Percentiles rank a stretch among this genome's conserved stretches.
These are phyloP conservation scores for Venturiaceae sp. DNA, from an alignment of 2,329 filamentous ascomycete species.

Conservation along the genomic window DNA sequence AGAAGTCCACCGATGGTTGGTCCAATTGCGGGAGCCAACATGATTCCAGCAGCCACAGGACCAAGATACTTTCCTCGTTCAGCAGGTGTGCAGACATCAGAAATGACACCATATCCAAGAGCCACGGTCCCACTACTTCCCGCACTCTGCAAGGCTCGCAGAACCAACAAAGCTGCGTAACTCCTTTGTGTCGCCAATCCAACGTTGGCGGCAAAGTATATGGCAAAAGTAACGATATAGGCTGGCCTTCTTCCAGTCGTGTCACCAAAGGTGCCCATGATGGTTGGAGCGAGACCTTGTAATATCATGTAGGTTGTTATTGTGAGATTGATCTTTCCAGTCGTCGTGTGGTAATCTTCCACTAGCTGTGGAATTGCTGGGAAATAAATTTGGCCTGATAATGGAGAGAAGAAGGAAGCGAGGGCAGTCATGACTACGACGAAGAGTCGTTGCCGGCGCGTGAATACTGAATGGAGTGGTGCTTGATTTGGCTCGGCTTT, in stretches of 20 bases:
- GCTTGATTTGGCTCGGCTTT: no score
- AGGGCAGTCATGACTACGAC: neutral
- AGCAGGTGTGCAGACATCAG: constrained; percentile 22
- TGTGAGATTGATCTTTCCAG: constrained; percentile 14
- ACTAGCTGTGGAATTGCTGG: constrained; percentile 32
- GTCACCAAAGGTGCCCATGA: constrained; percentile 11
- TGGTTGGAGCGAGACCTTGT: constrained; percentile 12
- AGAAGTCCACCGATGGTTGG: constrained; percentile 26
- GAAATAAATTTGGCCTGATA: constrained; percentile 43
- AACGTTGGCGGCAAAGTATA: neutral
- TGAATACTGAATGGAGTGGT: neutral
- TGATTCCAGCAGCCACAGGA: neutral
- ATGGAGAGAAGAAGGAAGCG: constrained; percentile 31
- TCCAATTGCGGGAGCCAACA: constrained; percentile 10
- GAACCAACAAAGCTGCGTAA: neutral
- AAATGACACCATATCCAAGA: constrained; percentile 15
- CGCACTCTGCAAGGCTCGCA: neutral
- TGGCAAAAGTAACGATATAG: constrained; percentile 5
- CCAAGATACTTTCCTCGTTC: constrained; percentile 24
- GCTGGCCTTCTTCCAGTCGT: constrained; percentile 10
- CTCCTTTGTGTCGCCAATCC: neutral
- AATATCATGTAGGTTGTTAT: constrained; percentile 34
- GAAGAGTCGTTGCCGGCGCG: neutral
- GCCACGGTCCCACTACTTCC: constrained; percentile 23
- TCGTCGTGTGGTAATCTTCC: neutral